These are phyloP conservation scores for Suillus bovinus DNA, from an alignment of 768 basidiomycete genomes.

Conservation along the genomic window DNA sequence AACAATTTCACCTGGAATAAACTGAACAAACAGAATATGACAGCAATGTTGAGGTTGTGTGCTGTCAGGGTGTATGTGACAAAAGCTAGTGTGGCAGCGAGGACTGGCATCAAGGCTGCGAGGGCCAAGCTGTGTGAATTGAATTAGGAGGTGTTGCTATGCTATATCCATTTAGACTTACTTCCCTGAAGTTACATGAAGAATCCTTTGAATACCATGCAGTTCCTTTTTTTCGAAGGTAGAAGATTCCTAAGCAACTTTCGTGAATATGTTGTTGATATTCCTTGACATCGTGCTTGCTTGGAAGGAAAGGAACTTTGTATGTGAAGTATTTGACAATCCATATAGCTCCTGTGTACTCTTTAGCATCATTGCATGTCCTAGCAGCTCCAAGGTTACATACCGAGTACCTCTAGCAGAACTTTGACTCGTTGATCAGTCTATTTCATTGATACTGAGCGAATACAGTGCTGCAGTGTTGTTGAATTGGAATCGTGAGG, in stretches of 20 bases:
- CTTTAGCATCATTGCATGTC: not conserved
- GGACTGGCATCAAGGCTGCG: conserved; percentile 58
- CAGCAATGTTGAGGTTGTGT: conserved; percentile 57
- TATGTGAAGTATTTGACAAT: conserved; percentile 80
- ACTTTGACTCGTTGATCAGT: too few species aligned
- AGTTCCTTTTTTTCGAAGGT: not conserved
- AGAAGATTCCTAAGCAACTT: conserved; percentile 34
- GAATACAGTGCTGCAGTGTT: too few species aligned
- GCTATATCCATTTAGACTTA: not conserved
- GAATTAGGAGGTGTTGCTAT: not conserved
- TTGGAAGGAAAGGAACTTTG: conserved; percentile 63
- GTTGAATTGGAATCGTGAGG: conserved; percentile 43
- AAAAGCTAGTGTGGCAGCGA: conserved; percentile 67
- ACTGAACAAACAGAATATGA: conserved; percentile 67
- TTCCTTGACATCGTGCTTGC: conserved; percentile 36
- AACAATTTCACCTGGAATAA: conserved; percentile 48
- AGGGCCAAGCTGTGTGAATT: conserved; percentile 28
- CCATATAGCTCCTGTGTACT: conserved; percentile 53
- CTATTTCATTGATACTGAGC: too few species aligned
- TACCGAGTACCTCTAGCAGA: too few species aligned
- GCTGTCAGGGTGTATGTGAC: conserved; percentile 61
- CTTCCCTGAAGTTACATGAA: not conserved
- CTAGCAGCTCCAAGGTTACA: too few species aligned
- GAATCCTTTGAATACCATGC: not conserved
- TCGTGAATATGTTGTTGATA: conserved; percentile 1